These are phyloP conservation scores for Chaetoscypha palmicola DNA, from an alignment of 2,329 filamentous ascomycete species.

Conservation along the genomic window DNA sequence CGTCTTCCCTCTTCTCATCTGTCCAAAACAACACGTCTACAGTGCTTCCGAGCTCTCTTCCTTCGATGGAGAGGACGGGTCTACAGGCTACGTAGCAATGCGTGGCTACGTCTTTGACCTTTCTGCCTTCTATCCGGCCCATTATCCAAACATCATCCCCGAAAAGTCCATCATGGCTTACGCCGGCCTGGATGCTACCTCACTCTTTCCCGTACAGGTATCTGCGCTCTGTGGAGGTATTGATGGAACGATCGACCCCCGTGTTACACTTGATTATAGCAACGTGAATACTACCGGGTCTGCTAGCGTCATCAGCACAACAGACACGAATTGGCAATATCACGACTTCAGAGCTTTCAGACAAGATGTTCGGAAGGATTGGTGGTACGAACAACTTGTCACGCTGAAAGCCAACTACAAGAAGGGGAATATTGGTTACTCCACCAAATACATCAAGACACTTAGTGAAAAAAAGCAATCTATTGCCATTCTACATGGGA, in stretches of 20 bases:
- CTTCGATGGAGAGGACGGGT: constrained; percentile 63
- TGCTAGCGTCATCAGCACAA: constrained; percentile 54
- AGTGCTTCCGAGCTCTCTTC: constrained; percentile 67
- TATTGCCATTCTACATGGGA: constrained; percentile 71
- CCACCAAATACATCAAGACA: constrained; percentile 65
- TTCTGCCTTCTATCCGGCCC: constrained; percentile 60
- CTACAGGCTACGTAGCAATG: constrained; percentile 66
- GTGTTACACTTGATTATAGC: constrained; percentile 80
- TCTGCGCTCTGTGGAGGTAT: constrained; percentile 81
- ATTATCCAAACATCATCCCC: constrained; percentile 64
- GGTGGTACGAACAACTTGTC: constrained; percentile 86
- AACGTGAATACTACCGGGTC: constrained; percentile 67
- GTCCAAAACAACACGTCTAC: constrained; percentile 84
- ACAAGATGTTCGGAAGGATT: constrained; percentile 77
- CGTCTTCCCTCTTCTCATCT: constrained; percentile 79
- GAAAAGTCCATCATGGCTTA: constrained; percentile 65
- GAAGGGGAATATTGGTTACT: constrained; percentile 84
- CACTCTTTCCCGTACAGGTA: constrained; percentile 89
- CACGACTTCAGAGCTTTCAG: constrained; percentile 88
- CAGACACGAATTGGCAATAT: constrained; percentile 70
- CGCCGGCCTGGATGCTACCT: constrained; percentile 78
- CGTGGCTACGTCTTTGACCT: constrained; percentile 88
- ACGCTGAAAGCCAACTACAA: constrained; percentile 71
- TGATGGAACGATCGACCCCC: constrained; percentile 54
- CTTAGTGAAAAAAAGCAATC: constrained; percentile 55